Conservation (phyloP, 345 rosid genomes). For the Stellera chamaejasme region DNA sequence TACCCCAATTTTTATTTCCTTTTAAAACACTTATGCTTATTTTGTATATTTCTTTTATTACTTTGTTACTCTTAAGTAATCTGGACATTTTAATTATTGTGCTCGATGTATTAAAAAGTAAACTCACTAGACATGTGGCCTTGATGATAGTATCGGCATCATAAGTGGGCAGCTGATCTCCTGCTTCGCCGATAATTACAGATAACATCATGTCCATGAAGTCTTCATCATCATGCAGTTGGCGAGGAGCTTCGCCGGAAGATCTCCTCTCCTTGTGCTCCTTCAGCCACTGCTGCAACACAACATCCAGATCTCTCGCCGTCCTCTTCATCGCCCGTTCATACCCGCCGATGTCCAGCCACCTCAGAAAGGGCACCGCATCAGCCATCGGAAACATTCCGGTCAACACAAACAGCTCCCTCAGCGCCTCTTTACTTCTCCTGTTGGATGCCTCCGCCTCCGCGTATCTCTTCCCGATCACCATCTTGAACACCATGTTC, state of each 20-base stretch:
- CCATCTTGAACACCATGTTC: slow-evolving; percentile 25
- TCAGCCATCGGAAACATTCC: slow-evolving; percentile 24
- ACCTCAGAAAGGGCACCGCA: slow-evolving; percentile 23
- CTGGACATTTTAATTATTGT: no score
- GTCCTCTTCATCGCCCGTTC: slow-evolving; percentile 31
- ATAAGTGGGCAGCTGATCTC: slow-evolving; percentile 9
- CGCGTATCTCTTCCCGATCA: slow-evolving; percentile 23
- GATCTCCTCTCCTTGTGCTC: slow-evolving; percentile 10
- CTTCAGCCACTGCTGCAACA: slow-evolving; percentile 16
- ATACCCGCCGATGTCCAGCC: slow-evolving; percentile 30
- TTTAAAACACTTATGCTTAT: no score
- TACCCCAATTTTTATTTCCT: no score
- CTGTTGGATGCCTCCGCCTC: slow-evolving; percentile 2
- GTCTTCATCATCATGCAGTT: slow-evolving; percentile 24
- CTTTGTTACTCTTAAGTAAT: no score
- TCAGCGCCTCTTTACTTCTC: slow-evolving; percentile 11
- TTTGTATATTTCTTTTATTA: no score
- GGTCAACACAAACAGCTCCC: slow-evolving; percentile 10
- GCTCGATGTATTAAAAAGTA: no score
- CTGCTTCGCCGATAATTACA: slow-evolving; percentile 16
- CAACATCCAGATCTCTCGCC: slow-evolving; percentile 17
- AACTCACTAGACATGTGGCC: slow-evolving; percentile 24
- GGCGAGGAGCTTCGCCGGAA: slow-evolving; percentile 18
- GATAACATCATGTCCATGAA: slow-evolving; percentile 24
- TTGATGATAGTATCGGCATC: slow-evolving; percentile 28